Evolutionary conservation across 2,329 filamentous ascomycete genomes (phyloP).

Genomic region (Sclerotinia trifoliorum): DNA sequence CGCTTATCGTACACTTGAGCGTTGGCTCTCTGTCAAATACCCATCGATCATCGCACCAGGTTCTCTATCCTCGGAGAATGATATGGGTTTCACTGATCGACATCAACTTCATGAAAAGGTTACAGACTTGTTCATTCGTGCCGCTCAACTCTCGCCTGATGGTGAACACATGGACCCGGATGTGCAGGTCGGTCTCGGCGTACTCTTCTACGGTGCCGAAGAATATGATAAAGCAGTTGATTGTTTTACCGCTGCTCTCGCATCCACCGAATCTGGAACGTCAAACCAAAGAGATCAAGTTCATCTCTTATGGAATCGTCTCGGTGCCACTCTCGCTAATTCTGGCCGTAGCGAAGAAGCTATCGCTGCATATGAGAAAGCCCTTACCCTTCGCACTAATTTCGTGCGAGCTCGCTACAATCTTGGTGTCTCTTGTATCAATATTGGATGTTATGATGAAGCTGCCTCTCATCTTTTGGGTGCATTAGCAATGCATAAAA

Average conservation of each 20-base stretch:
- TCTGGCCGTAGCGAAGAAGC: constrained; percentile 91
- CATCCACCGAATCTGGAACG: constrained; percentile 77
- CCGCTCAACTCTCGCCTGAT: constrained; percentile 85
- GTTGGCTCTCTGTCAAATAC: constrained; percentile 96
- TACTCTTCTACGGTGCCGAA: constrained; percentile 96
- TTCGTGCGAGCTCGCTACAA: constrained; percentile 98
- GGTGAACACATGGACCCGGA: constrained; percentile 98
- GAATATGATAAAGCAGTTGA: constrained; percentile 98
- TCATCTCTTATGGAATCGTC: constrained; percentile 94
- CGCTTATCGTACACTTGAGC: constrained; percentile 91
- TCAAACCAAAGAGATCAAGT: constrained; percentile 83
- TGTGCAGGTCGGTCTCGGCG: constrained; percentile 93
- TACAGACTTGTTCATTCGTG: constrained; percentile 85
- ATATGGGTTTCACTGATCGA: constrained; percentile 92
- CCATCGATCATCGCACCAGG: constrained; percentile 70
- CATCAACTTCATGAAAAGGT: constrained; percentile 86
- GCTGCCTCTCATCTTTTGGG: constrained; percentile 90
- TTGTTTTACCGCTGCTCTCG: constrained; percentile 91
- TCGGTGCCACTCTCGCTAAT: constrained; percentile 94
- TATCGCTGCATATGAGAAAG: constrained; percentile 93
- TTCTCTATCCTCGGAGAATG: constrained; percentile 70
- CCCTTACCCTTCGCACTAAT: constrained; percentile 85
- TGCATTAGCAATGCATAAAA: constrained; percentile 92
- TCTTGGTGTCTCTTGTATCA: constrained; percentile 93
- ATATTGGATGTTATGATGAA: constrained; percentile 92